Evolutionary conservation across 768 basidiomycete species (phyloP), one percentile per base, ranked within the genome.

Genomic region (Coprinopsis sp.): DNA sequence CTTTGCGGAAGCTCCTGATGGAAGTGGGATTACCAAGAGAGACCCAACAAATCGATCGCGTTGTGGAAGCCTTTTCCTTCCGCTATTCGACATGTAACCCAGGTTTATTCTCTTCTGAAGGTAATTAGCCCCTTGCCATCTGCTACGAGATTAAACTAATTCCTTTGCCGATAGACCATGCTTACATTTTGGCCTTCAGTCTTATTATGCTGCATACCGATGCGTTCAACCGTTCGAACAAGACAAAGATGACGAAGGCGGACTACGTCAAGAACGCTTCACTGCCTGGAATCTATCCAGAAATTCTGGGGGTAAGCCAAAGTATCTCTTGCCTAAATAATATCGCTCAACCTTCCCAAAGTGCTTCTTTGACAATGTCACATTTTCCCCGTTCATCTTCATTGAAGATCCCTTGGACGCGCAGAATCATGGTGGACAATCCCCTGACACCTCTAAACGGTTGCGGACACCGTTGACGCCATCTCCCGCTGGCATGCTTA

Each of bases 171-270:
- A 19, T 51, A 94, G 93, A 96, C 58, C 85, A 95, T 56, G 88
- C 95, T 10, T 97, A 98, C 66, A 88, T 98, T 42, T 72, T 98
- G 37, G 92, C 95, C 11, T 98, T 97, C 69, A 97, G 95, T 56
- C 72, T 97, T 60, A 96, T 98, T 57, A 98, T 99, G 95, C 73
- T 97, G 40, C 94, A 98, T 61, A 99, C 96, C 14, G 96, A 99
- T 60, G 90, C 87, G 4, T 98, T 98, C 74, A 99, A 99, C 68
- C 90, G 87, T 66, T 91, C 90, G 52, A 98, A 98, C 68, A 97
- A 88, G 68, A 84, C 82, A 43, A 98, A 98, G 69, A 99, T 99
- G 96, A 81, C 86, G 29, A 97, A 95, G 63, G 74, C 81, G 1
- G 94, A 95, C 59, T 99, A 98, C 59, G 72, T 97, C 57, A 87